Base-by-base conservation (phyloP, 345 rosid species). In the Eucalyptus melliodora region DNA sequence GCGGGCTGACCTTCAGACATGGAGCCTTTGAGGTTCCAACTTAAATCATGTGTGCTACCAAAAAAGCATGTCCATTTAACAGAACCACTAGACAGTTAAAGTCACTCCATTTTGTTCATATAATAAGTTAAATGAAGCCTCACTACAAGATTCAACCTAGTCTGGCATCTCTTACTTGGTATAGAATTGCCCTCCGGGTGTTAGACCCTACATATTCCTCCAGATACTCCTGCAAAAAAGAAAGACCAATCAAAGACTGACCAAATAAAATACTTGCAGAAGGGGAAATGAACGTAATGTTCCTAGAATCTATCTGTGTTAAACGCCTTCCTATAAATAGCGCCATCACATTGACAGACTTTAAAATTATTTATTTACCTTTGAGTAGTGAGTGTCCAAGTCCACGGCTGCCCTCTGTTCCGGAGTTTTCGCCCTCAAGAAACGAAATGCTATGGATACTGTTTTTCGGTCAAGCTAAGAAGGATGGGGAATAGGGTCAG, bases 371-470 rank as follows among this genome's bases (percentile, higher is more conserved):
- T 40, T 21, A 65, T 77, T 77, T 77, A 97, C 99, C 97, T 94
- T 90, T 83, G 99, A 90, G 91, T 96, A 98, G 91, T 98, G 99
- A 51, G 99, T 97, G 92, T 98, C 99, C 93, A 98, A 92, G 92
- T 98, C 99, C 91, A 98, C 99, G 8, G 97, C 98, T 65, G 99
- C 99, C 91, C 99, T 95, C 92, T 97, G 96, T 89, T 95, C 94
- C 19, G 99, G 99, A 88, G 99, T 95, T 90, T 94, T 97, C 88
- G 99, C 99, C 92, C 91, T 96, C 51, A 95, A 55, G 91, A 98
- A 98, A 47, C 99, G 98, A 81, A 95, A 88, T 23, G 97, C 99
- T 87, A 98, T 91, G n/a, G 98, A 97, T 88, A 96, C 17, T 4
- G 96, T 93, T 90, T 87, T 93, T 49, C 93, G 91, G 90, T 96